Evolutionary conservation across 768 basidiomycete genomes (phyloP).

Genomic region (Tricholoma sp.): DNA sequence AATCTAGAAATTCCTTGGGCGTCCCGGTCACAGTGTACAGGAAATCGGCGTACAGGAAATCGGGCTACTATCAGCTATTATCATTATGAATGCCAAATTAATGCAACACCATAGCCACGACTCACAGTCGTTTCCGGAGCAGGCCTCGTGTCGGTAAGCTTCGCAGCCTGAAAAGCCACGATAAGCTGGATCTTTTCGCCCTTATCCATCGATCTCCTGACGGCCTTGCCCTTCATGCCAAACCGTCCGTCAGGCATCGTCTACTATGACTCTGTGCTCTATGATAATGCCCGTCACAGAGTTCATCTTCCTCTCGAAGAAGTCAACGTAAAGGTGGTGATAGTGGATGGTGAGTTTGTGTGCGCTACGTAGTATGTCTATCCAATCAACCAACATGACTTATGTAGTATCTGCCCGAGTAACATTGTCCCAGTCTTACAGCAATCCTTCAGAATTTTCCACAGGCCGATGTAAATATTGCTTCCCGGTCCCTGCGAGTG

Average conservation of each 20-base stretch:
- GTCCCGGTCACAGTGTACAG: too few species aligned
- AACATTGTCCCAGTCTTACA: conserved; percentile 34
- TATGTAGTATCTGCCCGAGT: conserved; percentile 42
- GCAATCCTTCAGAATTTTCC: conserved; percentile 28
- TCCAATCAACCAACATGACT: not conserved
- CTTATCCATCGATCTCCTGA: not conserved
- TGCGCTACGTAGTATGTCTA: not conserved
- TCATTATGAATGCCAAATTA: not conserved
- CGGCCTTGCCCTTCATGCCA: conserved; percentile 8
- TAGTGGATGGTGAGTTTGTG: conserved; percentile 37
- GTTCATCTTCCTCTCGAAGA: conserved; percentile 35
- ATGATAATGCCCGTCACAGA: not conserved
- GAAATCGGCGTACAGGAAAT: too few species aligned
- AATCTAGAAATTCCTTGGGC: too few species aligned
- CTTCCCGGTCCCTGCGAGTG: conserved; percentile 54
- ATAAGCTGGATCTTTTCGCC: not conserved
- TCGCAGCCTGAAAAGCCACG: not conserved
- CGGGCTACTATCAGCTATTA: too few species aligned
- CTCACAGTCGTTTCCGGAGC: not conserved
- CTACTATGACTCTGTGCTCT: conserved; percentile 6
- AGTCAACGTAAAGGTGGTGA: conserved; percentile 32
- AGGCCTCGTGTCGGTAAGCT: conserved; percentile 4
- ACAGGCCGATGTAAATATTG: conserved; percentile 47
- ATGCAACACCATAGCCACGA: not conserved
- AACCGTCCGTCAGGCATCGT: conserved; percentile 16